Evolutionary conservation across 2,329 filamentous ascomycete genomes (phyloP).

Genomic region (Calycina herbarum): DNA sequence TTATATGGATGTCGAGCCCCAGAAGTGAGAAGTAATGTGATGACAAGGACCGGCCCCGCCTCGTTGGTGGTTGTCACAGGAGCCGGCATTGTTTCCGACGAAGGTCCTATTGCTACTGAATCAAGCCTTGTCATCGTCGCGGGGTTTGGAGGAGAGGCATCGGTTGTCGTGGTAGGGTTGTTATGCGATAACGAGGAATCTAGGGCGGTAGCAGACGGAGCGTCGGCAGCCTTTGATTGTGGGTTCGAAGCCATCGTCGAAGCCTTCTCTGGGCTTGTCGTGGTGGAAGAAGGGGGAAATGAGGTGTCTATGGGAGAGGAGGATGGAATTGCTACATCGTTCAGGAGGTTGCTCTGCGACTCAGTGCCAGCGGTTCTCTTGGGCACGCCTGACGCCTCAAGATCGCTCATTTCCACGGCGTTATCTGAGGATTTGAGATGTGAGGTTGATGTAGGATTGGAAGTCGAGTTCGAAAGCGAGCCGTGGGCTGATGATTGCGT

Average conservation of each 20-base stretch:
- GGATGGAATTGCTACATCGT: slow-evolving; percentile 30
- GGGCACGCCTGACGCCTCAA: slow-evolving; percentile 23
- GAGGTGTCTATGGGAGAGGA: slow-evolving; percentile 25
- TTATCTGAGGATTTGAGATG: slow-evolving; percentile 17
- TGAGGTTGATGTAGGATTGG: slow-evolving; percentile 19
- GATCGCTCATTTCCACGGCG: slow-evolving; percentile 30
- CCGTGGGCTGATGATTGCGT: slow-evolving; percentile 18
- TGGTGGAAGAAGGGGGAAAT: slow-evolving; percentile 18
- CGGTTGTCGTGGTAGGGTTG: slow-evolving; percentile 12
- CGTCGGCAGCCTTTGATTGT: not conserved
- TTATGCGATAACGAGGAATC: slow-evolving; percentile 17
- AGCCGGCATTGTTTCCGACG: slow-evolving; percentile 20
- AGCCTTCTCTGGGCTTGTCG: slow-evolving; percentile 9
- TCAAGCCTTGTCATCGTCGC: slow-evolving; percentile 24
- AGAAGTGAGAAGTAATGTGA: slow-evolving; percentile 79
- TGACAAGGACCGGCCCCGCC: slow-evolving; percentile 58
- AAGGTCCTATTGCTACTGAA: slow-evolving; percentile 31
- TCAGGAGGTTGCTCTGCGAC: slow-evolving; percentile 29
- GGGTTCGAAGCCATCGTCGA: slow-evolving; percentile 10
- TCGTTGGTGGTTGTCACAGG: slow-evolving; percentile 21
- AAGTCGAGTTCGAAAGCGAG: slow-evolving; percentile 12
- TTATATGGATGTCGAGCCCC: slow-evolving; percentile 87
- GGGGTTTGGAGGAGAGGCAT: slow-evolving; percentile 1
- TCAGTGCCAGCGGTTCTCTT: slow-evolving; percentile 24
- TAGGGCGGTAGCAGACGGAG: slow-evolving; percentile 7